phyloP scores from a whole-genome alignment of 768 basidiomycete species.

The Macrocybe gigantea region DNA sequence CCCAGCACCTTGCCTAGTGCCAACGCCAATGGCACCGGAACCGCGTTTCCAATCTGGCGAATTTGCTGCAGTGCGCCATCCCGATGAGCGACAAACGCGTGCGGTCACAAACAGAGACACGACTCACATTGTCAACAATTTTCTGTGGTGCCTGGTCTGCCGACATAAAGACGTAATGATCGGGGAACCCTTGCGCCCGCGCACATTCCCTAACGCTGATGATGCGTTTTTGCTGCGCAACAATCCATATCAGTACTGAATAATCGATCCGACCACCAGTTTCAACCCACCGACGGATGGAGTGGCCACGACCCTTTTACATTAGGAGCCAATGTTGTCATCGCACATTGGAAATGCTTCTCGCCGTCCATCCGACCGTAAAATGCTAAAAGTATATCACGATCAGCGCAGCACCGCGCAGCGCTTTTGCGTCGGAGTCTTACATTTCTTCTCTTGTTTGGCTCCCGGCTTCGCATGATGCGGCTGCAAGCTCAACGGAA shows the following conservation, averaged over 20 bases:
- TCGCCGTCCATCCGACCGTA: conserved; percentile 53
- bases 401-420: neutral
- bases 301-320: conserved; percentile 38
- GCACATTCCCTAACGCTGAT: conserved; percentile 64
- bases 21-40: conserved; percentile 63
- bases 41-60: conserved; percentile 77
- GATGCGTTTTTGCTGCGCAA: conserved; percentile 61
- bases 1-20: conserved; percentile 51
- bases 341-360: conserved; percentile 54
- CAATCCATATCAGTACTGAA: neutral
- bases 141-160: conserved; percentile 26
- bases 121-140: conserved; percentile 47
- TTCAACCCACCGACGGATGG: conserved; percentile 31
- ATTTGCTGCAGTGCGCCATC: conserved; percentile 44
- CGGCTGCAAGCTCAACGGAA: conserved; percentile 35
- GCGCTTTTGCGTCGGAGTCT: neutral
- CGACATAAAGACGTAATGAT: conserved; percentile 58
- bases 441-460: conserved; percentile 19
- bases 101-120: neutral
- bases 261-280: neutral
- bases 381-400: conserved; percentile 27
- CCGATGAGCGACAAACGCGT: conserved; percentile 1
- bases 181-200: conserved; percentile 76
- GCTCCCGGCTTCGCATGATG: conserved; percentile 21
- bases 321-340: conserved; percentile 52